Percentiles rank a stretch among this genome's conserved stretches.
phyloP scores from a whole-genome alignment of 75 land plant genomes.

The Sequoia sempervirens region DNA sequence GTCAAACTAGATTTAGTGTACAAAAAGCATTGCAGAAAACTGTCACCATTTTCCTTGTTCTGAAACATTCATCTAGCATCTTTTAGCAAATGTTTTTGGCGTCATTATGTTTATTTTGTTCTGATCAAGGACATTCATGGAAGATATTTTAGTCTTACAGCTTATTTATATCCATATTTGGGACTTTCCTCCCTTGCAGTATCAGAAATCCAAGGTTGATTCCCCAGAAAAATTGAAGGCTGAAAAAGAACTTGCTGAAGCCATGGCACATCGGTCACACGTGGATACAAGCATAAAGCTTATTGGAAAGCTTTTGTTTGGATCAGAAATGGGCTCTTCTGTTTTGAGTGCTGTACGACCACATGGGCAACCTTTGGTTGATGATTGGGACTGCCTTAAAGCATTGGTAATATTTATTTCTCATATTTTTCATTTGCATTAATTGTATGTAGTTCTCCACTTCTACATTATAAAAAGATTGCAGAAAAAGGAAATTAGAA shows the following conservation, averaged over 20 bases:
- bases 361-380: constrained; percentile 60
- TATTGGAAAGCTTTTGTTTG: constrained; percentile 64
- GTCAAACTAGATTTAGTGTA: not conserved
- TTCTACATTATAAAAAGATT: not conserved
- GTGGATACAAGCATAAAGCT: constrained; percentile 61
- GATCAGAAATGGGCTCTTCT: constrained; percentile 33
- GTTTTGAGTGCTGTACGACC: constrained; percentile 37
- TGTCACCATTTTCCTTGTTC: not conserved
- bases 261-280: constrained; percentile 51
- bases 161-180: not conserved
- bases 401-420: constrained; percentile 40
- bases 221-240: constrained; percentile 36
- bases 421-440: not conserved
- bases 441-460: not conserved
- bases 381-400: constrained; percentile 89
- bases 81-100: not conserved
- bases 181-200: constrained; percentile 29
- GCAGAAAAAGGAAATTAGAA: not conserved
- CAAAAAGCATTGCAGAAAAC: not conserved
- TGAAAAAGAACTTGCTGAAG: constrained; percentile 40
- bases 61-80: constrained; percentile 5
- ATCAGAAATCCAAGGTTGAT: constrained; percentile 33
- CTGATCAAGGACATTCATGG: not conserved
- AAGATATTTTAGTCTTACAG: constrained; percentile 1
- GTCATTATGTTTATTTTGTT: not conserved